Percentiles rank a stretch among this genome's conserved stretches.
Evolutionary conservation across 805 yeast genomes (phyloP).

Genomic region (Sugiyamaella valdiviana): DNA sequence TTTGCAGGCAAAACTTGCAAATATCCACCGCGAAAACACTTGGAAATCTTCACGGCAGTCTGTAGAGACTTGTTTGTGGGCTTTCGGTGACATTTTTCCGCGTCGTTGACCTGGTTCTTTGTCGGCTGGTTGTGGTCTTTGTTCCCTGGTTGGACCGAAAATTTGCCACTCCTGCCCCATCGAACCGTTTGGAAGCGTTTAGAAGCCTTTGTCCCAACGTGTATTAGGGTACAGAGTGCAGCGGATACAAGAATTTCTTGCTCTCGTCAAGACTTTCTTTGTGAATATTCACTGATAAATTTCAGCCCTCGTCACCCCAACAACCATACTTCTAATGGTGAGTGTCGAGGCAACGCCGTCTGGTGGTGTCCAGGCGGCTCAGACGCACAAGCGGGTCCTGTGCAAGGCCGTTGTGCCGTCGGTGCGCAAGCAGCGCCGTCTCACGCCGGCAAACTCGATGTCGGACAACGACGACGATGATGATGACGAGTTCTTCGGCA

Average conservation of each 20-base stretch:
- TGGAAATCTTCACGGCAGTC: not conserved
- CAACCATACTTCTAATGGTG: not conserved
- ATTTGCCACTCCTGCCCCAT: not conserved
- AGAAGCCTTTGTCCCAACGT: not conserved
- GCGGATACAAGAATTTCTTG: not conserved
- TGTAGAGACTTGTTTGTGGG: not conserved
- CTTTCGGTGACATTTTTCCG: not conserved
- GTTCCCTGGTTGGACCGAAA: not conserved
- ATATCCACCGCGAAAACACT: not conserved
- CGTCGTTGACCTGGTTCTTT: not conserved
- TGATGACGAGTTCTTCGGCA: slow-evolving; percentile 10
- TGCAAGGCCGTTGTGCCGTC: not conserved
- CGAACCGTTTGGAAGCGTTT: slow-evolving; percentile 2
- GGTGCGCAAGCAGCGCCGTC: slow-evolving; percentile 4
- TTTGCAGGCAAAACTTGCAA: not conserved
- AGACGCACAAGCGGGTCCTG: slow-evolving; percentile 1
- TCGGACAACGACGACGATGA: slow-evolving; percentile 3
- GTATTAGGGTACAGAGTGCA: not conserved
- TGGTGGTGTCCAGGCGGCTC: not conserved
- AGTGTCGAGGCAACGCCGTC: not conserved
- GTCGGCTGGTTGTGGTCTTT: not conserved
- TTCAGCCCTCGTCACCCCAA: not conserved
- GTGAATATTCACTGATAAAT: not conserved
- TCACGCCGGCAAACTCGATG: slow-evolving; percentile 6
- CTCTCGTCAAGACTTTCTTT: not conserved